phyloP scores from a whole-genome alignment of 2,329 filamentous ascomycete genomes.

The Beauveria rudraprayagi region DNA sequence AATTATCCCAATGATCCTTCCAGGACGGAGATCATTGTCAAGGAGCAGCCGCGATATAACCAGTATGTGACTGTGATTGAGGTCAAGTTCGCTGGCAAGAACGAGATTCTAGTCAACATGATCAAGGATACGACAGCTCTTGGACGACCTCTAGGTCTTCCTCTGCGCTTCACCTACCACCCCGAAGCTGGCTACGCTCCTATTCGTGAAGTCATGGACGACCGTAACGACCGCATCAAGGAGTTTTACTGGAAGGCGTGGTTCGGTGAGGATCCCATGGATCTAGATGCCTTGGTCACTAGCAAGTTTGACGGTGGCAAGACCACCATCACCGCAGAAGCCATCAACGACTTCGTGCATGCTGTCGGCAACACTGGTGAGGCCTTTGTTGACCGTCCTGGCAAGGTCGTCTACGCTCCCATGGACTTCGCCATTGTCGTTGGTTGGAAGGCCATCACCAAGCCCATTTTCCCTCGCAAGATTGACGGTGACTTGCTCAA shows the following conservation, averaged over 20 bases:
- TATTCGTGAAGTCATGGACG: conserved; percentile 92
- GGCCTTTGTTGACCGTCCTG: conserved; percentile 90
- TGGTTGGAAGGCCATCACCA: conserved; percentile 98
- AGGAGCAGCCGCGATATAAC: conserved; percentile 78
- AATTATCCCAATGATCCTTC: conserved; percentile 69
- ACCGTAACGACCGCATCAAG: conserved; percentile 95
- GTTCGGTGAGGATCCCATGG: conserved; percentile 81
- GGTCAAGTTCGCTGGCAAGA: conserved; percentile 64
- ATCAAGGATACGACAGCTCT: conserved; percentile 89
- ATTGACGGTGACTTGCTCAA: conserved; percentile 96
- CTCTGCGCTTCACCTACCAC: conserved; percentile 85
- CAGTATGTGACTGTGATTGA: conserved; percentile 86
- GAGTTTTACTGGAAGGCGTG: conserved; percentile 98
- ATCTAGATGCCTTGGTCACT: conserved; percentile 78
- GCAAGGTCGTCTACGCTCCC: conserved; percentile 87
- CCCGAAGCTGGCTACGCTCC: conserved; percentile 96
- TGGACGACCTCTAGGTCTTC: conserved; percentile 71
- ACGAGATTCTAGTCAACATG: conserved; percentile 80
- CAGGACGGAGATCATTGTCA: conserved; percentile 78
- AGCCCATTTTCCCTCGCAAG: conserved; percentile 94
- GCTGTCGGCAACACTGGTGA: conserved; percentile 97
- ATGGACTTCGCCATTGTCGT: conserved; percentile 99
- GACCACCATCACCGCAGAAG: conserved; percentile 78
- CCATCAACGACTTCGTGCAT: conserved; percentile 98
- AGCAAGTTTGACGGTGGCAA: conserved; percentile 86